Conservation (phyloP, 2,329 filamentous ascomycete species). For the Aaosphaeria pasadenensis region DNA sequence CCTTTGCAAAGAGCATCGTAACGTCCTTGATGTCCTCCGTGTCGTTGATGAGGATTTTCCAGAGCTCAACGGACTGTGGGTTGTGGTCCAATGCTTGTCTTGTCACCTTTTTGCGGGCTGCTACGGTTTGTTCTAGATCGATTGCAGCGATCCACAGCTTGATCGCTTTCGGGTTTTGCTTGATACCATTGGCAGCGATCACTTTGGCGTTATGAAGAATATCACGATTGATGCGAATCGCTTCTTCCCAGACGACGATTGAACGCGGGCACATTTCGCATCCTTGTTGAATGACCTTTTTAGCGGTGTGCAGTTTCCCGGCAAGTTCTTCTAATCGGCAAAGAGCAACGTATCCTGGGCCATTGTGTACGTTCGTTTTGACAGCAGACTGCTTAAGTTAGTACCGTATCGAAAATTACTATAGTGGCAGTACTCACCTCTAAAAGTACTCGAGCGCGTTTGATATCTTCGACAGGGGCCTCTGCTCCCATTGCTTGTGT, state of each 20-base stretch:
- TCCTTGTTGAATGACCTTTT: constrained; percentile 82
- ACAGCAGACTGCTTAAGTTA: constrained; percentile 65
- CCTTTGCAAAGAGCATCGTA: constrained; percentile 83
- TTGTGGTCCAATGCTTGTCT: constrained; percentile 89
- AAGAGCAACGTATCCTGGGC: constrained; percentile 92
- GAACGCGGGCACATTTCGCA: constrained; percentile 90
- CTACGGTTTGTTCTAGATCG: constrained; percentile 77
- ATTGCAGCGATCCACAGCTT: constrained; percentile 94
- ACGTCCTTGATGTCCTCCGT: constrained; percentile 90
- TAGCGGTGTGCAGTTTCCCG: constrained; percentile 84
- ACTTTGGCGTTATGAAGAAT: constrained; percentile 92
- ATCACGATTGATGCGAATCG: constrained; percentile 74
- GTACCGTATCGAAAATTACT: too few species aligned
- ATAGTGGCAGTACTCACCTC: constrained; percentile 43
- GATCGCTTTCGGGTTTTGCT: constrained; percentile 84
- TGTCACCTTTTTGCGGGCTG: constrained; percentile 89
- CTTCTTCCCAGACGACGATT: constrained; percentile 94
- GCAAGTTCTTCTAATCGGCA: constrained; percentile 89
- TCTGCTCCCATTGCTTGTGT: constrained; percentile 76
- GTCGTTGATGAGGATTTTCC: constrained; percentile 95
- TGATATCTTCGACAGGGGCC: constrained; percentile 82
- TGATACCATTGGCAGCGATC: constrained; percentile 89
- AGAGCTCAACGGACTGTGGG: constrained; percentile 91
- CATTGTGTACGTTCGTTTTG: constrained; percentile 93
- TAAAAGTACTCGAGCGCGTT: constrained; percentile 85